phyloP scores from a whole-genome alignment of 2,329 filamentous ascomycete species.

The Xylariomycetidae sp. region DNA sequence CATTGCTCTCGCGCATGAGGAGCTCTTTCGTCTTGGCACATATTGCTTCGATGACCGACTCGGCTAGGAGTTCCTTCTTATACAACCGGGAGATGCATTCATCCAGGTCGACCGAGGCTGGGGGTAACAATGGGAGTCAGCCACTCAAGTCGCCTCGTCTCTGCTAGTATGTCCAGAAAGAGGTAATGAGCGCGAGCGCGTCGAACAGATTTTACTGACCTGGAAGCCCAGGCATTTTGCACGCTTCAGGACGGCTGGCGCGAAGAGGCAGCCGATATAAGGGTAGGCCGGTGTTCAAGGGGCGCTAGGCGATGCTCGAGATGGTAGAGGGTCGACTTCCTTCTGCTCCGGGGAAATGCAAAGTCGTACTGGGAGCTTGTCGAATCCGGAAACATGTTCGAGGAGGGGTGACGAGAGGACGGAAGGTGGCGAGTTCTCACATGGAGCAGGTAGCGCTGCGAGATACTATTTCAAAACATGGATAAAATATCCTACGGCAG shows the following conservation, averaged over 20 bases:
- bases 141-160: conserved; percentile 3
- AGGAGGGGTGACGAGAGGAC: conserved; percentile 12
- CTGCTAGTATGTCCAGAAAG: conserved; percentile 1
- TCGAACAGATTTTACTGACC: too few relatives aligned
- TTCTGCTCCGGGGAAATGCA: conserved; percentile 28
- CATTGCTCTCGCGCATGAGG: conserved; percentile 99
- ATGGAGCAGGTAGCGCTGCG: conserved; percentile 17
- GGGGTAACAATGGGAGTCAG: conserved; percentile 7
- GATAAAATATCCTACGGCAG: neutral
- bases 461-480: conserved; percentile 1
- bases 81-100: conserved; percentile 97
- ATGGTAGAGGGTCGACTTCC: conserved; percentile 19
- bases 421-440: conserved; percentile 20
- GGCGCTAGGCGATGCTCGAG: conserved; percentile 8
- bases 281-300: conserved; percentile 11
- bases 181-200: too few relatives aligned
- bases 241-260: too few relatives aligned
- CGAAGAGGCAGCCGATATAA: conserved; percentile 11
- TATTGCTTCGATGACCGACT: conserved; percentile 98
- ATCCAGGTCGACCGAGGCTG: conserved; percentile 95
- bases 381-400: conserved; percentile 31
- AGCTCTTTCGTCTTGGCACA: conserved; percentile 99
- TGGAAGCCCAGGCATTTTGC: conserved; percentile 53
- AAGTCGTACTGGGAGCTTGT: conserved; percentile 24
- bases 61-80: conserved; percentile 92